Conservation (phyloP, 202 grass and related monocot species). For the Alloteropsis angusta region DNA sequence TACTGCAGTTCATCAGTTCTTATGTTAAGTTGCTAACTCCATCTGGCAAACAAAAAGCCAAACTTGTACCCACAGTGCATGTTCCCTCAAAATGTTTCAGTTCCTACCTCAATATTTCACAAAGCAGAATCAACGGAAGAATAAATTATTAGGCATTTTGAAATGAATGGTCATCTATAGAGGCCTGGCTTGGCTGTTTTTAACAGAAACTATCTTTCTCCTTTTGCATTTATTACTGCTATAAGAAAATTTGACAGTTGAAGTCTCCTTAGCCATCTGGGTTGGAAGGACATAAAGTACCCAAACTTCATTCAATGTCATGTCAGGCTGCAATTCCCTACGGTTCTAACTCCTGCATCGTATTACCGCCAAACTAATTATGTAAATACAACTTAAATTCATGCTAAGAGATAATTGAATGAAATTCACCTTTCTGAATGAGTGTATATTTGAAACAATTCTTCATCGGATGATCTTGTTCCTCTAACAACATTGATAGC, state of each 20-base stretch:
- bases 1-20: neutral
- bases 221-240: neutral
- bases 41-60: neutral
- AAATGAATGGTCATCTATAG: neutral
- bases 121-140: neutral
- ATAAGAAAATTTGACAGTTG: neutral
- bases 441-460: constrained; percentile 82
- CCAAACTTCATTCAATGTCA: neutral
- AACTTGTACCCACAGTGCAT: neutral
- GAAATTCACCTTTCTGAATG: constrained; percentile 81
- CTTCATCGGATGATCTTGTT: constrained; percentile 68
- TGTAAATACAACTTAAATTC: neutral
- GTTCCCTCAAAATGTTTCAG: neutral
- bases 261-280: neutral
- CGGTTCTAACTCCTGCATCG: neutral
- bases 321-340: neutral
- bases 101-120: neutral
- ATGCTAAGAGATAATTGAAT: neutral
- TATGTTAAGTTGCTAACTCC: neutral
- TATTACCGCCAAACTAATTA: neutral
- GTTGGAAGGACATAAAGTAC: neutral
- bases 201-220: neutral
- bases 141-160: neutral
- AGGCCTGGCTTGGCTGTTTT: neutral
- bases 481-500: constrained; percentile 95